Base-by-base conservation (phyloP, 192 early-diverging fungal genomes). In the Podila clonocystis region DNA sequence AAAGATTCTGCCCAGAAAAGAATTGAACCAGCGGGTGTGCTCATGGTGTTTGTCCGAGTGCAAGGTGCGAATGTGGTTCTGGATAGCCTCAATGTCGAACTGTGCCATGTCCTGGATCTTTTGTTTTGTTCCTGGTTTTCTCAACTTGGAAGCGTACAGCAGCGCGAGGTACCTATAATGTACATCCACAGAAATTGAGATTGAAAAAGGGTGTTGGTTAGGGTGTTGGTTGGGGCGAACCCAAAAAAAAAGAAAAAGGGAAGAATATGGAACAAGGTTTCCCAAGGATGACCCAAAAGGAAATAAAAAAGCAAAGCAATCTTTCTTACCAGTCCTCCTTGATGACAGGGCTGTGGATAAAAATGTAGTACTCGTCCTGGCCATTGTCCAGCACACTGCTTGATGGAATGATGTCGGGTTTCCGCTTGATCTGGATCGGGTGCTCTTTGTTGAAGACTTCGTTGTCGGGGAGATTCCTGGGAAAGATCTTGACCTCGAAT, bases 321-420 rank as follows among this genome's bases (percentile, higher is more conserved):
- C 41, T 58, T 92, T 61, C 41, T 58, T 92, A 95, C 97, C 97
- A 98, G 75, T 95, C 94, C 79, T 98, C 97, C 83, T 98, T 98
- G 68, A 96, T 93, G 5, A 85, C 83, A 17, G 88, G 87, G 4
- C 79, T 72, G 72, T 91, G 87, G 45, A 87, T 90, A 67, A 90
- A 92, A 19, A 94, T 74, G 65, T 91, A 93, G 73, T 74, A 85
- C 33, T 82, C 75, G 33, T 74, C 68, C 22, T 84, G 76, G 1
- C 74, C 78, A 74, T 62, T 74, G 52, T 78, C 71, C 13, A 68
- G 8, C 9, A 50, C 59, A 33, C 58, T 74, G 22, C 63, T 49
- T 2, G 84, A 65, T 24, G 28, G 63, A 3, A 73, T 55, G 31
- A 68, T 70, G 20, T 68, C 70, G 2, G 64, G 22, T 36, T 82